Evolutionary conservation across 495 filamentous ascomycete species (phyloP), one percentile per base, ranked within the genome.

Genomic region (Xylaria venustula): DNA sequence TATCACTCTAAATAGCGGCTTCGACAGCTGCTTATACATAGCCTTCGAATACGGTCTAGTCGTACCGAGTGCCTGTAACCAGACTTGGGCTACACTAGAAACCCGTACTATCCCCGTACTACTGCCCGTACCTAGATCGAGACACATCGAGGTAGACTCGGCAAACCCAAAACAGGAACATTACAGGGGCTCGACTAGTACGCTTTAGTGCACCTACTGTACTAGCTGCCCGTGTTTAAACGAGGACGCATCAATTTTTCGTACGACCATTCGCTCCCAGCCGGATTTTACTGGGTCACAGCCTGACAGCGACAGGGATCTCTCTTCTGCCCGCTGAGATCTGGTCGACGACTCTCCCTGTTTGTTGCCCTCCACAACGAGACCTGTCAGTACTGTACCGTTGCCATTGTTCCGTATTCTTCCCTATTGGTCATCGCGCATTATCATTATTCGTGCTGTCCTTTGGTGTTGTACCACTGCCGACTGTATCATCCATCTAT

Each of bases 331-430:
- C 22, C n/a, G 36, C 46, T 50, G 34, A 41, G 44, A 14, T 34
- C 17, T 25, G 22, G 46, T 50, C 7, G 25, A 51, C 20, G 8
- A 40, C 9, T 34, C 17, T 32, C 25, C 40, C 47, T 60, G 57
- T 52, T 45, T 60, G 57, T 60, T 60, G 57, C 37, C 57, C 57
- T 23, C 47, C 57, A 59, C 45, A 58, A 49, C 56, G 50, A 59
- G 56, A 59, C 45, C 22, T 59, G 45, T 59, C n/a, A 50, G 57
- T 51, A 44, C 37, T 3, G 37, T 44, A 44, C 37, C 3, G 37
- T 40, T 7, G 22, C 37, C 52, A 37, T 26, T 2, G 17, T 23
- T 25, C 28, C 40, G 55, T 20, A 20, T 19, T 30, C 45, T 40
- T n/a, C 32, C 45, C 54, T 14, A 30, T 59, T 51, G 47, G 34